These are phyloP conservation scores for Neurospora hispaniola DNA, from an alignment of 495 filamentous ascomycete species.

Conservation along the genomic window DNA sequence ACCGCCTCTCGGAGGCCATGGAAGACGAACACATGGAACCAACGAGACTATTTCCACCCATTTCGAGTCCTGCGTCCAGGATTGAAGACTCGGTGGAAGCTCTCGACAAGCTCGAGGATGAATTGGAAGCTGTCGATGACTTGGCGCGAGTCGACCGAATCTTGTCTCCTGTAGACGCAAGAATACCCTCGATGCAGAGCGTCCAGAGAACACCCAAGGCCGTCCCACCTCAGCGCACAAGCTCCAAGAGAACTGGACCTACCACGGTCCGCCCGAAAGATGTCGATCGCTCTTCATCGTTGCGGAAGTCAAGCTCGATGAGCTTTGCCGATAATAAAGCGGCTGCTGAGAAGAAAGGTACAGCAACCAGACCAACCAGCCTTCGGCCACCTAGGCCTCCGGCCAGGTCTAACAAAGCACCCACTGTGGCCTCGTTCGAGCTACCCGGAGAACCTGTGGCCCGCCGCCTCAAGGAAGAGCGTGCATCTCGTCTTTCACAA, in stretches of 20 bases:
- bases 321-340: constrained; percentile 22
- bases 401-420: constrained; percentile 47
- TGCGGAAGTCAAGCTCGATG: constrained; percentile 28
- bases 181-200: background rate
- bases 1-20: background rate
- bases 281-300: constrained; percentile 14
- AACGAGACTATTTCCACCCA: constrained; percentile 8
- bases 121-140: constrained; percentile 42
- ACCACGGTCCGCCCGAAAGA: constrained; percentile 17
- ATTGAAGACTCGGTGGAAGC: constrained; percentile 61
- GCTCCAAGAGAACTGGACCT: constrained; percentile 8
- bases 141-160: constrained; percentile 30
- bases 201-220: background rate
- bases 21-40: background rate
- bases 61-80: constrained; percentile 35
- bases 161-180: constrained; percentile 23
- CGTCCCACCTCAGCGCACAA: constrained; percentile 8
- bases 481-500: constrained; percentile 35
- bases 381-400: constrained; percentile 35
- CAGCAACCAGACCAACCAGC: constrained; percentile 27
- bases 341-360: constrained; percentile 12
- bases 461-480: constrained; percentile 46
- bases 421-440: constrained; percentile 56
- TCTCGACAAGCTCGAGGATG: constrained; percentile 58
- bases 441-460: constrained; percentile 63